phyloP scores from a whole-genome alignment of 2,329 filamentous ascomycete species.

The Orbilia brochopaga region DNA sequence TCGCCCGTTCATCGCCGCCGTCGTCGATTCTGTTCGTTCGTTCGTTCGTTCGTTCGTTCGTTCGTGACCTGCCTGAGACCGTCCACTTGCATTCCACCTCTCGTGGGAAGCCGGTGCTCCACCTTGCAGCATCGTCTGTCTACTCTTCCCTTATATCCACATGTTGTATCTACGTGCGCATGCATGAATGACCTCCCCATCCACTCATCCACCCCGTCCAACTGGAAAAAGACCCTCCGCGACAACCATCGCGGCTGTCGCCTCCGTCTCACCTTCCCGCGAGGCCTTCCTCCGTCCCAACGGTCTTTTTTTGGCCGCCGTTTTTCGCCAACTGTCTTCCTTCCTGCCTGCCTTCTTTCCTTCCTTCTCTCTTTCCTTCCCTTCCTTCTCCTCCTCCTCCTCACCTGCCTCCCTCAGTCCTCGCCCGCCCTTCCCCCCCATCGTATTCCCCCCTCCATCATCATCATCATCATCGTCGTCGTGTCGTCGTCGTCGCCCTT shows the following conservation, averaged over 20 bases:
- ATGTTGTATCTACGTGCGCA: too few species aligned
- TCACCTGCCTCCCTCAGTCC: slow-evolving; percentile 17
- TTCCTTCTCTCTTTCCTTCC: slow-evolving; percentile 19
- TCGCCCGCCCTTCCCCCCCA: slow-evolving; percentile 16
- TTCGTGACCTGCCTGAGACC: too few species aligned
- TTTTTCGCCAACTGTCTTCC: slow-evolving; percentile 14
- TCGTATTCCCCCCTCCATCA: slow-evolving; percentile 16
- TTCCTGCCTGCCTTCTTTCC: slow-evolving; percentile 5
- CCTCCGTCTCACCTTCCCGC: background rate
- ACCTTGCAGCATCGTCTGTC: too few species aligned
- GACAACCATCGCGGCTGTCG: background rate
- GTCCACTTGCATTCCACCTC: too few species aligned
- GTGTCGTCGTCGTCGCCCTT: slow-evolving; percentile 19
- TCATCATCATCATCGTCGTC: slow-evolving; percentile 23
- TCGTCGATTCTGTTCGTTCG: too few species aligned
- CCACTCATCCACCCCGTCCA: too few species aligned
- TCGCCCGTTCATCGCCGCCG: too few species aligned
- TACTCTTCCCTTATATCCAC: too few species aligned
- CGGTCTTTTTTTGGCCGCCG: background rate
- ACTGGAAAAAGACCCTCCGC: too few species aligned
- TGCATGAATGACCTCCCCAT: too few species aligned
- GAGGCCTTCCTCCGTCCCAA: background rate
- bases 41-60: too few species aligned
- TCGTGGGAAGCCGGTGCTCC: too few species aligned
- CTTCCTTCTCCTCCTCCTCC: slow-evolving; percentile 8